Conservation (phyloP, 1,284 basidiomycete genomes). For the Apiotrichum domesticum region DNA sequence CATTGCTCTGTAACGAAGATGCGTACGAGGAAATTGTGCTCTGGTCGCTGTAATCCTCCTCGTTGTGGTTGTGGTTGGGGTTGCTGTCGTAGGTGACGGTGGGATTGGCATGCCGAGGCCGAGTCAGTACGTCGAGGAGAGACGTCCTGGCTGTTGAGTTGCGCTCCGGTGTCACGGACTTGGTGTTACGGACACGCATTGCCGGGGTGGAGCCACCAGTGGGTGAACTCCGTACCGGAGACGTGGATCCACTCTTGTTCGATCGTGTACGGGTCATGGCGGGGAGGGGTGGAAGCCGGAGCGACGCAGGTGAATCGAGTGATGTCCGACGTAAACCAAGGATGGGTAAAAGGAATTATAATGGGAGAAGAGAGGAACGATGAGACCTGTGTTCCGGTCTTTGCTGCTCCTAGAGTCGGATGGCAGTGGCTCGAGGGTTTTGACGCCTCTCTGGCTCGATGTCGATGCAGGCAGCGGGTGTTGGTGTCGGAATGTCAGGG, state of each 20-base stretch:
- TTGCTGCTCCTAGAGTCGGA: too few species aligned
- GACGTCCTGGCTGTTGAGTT: conserved; percentile 25
- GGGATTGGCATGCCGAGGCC: conserved; percentile 23
- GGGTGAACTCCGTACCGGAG: not conserved
- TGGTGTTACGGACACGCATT: not conserved
- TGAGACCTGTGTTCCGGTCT: too few species aligned
- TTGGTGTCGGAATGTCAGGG: too few species aligned
- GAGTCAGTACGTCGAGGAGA: conserved; percentile 33
- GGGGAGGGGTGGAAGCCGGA: not conserved
- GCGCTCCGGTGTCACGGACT: not conserved
- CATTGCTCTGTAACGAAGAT: conserved; percentile 17
- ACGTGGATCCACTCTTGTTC: conserved; percentile 1
- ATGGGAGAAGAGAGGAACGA: too few species aligned
- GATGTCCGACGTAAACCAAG: too few species aligned
- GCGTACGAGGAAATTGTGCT: conserved; percentile 39
- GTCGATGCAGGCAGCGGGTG: too few species aligned
- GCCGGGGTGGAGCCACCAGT: not conserved
- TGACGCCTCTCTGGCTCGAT: too few species aligned
- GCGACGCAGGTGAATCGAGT: too few species aligned
- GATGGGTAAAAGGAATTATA: too few species aligned
- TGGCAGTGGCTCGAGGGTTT: too few species aligned
- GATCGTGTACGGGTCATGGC: conserved; percentile 6
- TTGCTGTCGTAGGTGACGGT: conserved; percentile 18
- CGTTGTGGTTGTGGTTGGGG: conserved; percentile 20
- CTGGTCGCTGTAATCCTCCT: conserved; percentile 33